Percentiles rank a stretch among this genome's conserved stretches.
phyloP scores from a whole-genome alignment of 2,329 filamentous ascomycete species.

The Fusarium napiforme region DNA sequence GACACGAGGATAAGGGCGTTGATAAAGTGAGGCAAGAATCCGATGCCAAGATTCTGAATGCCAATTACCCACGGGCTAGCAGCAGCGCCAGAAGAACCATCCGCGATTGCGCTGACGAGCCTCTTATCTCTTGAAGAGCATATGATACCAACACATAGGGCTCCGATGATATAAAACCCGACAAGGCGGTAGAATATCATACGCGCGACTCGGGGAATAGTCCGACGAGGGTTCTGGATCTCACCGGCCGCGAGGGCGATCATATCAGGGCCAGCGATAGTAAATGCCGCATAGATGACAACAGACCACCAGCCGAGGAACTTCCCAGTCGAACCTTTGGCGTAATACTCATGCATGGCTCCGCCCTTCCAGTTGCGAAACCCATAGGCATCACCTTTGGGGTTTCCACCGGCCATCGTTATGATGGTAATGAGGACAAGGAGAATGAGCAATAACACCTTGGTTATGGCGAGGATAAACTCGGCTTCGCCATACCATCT shows the following conservation, averaged over 20 bases:
- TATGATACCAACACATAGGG: conserved; percentile 65
- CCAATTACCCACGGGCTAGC: conserved; percentile 70
- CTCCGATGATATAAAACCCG: conserved; percentile 74
- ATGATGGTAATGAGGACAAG: not conserved
- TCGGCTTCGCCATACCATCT: not conserved
- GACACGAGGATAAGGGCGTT: conserved; percentile 72
- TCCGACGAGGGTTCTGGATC: conserved; percentile 71
- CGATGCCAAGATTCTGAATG: conserved; percentile 61
- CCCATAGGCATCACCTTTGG: not conserved
- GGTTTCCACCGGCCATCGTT: not conserved
- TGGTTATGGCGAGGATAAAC: not conserved
- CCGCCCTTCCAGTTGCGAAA: not conserved
- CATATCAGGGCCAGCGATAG: conserved; percentile 74
- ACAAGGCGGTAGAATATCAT: conserved; percentile 78
- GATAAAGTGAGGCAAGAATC: conserved; percentile 63
- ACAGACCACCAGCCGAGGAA: conserved; percentile 67
- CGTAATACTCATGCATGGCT: not conserved
- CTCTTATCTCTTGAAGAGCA: conserved; percentile 59
- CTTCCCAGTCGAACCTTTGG: conserved; percentile 58
- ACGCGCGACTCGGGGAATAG: conserved; percentile 76
- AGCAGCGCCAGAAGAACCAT: conserved; percentile 62
- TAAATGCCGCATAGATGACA: conserved; percentile 75
- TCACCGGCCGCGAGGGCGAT: conserved; percentile 67
- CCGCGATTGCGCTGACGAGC: conserved; percentile 55
- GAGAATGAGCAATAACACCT: not conserved